These are phyloP conservation scores for Physcomitrium patens DNA, from an alignment of 225 moss, liverwort and hornwort species.

Conservation along the genomic window DNA sequence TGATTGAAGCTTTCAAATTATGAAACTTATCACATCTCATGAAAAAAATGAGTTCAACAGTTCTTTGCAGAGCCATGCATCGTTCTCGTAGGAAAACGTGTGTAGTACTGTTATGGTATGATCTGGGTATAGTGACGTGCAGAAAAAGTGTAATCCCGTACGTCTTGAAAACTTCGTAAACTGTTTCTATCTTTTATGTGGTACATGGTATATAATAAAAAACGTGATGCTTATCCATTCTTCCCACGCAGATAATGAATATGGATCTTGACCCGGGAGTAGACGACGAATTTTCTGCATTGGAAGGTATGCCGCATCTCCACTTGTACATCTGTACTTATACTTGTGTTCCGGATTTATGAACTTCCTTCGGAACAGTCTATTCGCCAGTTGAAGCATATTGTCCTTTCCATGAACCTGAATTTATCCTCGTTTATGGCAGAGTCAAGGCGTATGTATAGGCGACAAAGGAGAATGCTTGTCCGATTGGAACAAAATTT, in stretches of 20 bases:
- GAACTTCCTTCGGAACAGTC: not conserved
- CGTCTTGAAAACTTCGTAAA: constrained; percentile 8
- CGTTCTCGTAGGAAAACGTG: not conserved
- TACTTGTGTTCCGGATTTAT: not conserved
- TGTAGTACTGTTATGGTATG: not conserved
- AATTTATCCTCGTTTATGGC: constrained; percentile 35
- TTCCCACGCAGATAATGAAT: constrained; percentile 74
- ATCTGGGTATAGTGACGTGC: constrained; percentile 1
- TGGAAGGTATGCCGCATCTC: constrained; percentile 68
- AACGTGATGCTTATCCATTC: constrained; percentile 19
- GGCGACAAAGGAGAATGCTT: constrained; percentile 80
- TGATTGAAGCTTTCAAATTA: too few species aligned
- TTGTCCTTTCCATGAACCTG: constrained; percentile 16
- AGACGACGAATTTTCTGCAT: constrained; percentile 88
- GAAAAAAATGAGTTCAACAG: constrained; percentile 9
- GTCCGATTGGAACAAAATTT: constrained; percentile 88
- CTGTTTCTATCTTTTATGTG: constrained; percentile 4
- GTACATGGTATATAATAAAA: constrained; percentile 9
- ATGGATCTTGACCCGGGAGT: constrained; percentile 95
- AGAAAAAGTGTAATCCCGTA: constrained; percentile 17
- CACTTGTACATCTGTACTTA: too few species aligned
- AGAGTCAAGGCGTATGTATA: constrained; percentile 88
- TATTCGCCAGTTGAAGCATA: not conserved
- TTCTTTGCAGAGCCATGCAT: constrained; percentile 16
- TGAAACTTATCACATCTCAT: not conserved